Evolutionary conservation across 257 asterid species (phyloP), one percentile per base, ranked within the genome.

Genomic region (Solanum microdontum): DNA sequence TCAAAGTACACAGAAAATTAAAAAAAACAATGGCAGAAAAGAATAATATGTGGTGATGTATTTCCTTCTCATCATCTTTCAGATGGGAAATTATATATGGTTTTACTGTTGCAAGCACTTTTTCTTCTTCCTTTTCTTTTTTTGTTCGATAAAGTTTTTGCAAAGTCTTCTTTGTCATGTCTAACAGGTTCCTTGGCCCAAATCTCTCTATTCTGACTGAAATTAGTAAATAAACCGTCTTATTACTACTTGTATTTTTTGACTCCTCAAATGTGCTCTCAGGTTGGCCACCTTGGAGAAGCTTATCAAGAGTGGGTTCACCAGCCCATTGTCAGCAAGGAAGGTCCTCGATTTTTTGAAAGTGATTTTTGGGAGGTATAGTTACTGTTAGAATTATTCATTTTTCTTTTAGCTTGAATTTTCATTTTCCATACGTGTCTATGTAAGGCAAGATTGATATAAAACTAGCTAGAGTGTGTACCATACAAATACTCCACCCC

Each of bases 201-300:
- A 79, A 43, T 60, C 64, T 23, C 84, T 40, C 4, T 4, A 24
- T 79, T 28, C n/a, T 48, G 24, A 28, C 39, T 79, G 66, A 43
- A 79, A 79, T 26, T 79, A 79, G 26, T 43, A 79, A 26, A 26
- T 43, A 79, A 76, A 45, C 37, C 11, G 14, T 43, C 37, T 28
- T 79, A 34, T 34, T 74, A 34, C 82, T 8, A 34, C 84, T 43
- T 43, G 3, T 76, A 24, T 79, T 33, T 79, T 43, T 79, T 66
- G 40, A 66, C 75, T 62, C 69, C 80, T 79, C 37, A 72, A 84
- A 26, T 84, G 66, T 39, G 85, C 26, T 87, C 36, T 79, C 89
- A 95, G 97, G 98, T 93, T 87, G 98, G 98, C 94, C 91, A 92
- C 92, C 98, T 94, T 91, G 97, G 98, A 87, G 96, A 93, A 89